A percentile compares a stretch with the other conserved stretches of the same genome.
phyloP scores from a whole-genome alignment of 2,329 filamentous ascomycete species.

The Xylariaceae sp. region DNA sequence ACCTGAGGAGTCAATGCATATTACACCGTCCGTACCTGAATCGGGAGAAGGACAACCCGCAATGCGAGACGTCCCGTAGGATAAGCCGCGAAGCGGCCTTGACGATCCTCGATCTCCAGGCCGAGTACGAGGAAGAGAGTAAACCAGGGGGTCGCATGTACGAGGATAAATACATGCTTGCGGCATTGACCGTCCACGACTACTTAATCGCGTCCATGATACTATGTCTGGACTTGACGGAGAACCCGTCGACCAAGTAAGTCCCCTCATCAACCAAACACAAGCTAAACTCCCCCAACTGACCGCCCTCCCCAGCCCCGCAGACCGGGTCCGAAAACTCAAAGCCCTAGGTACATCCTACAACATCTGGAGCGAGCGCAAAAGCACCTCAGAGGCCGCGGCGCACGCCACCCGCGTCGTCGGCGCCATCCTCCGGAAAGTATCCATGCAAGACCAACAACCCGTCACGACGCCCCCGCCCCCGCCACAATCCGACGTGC shows the following conservation, averaged over 20 bases:
- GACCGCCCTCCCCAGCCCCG: conserved; percentile 25
- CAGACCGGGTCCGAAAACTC: conserved; percentile 34
- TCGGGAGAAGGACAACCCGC: conserved; percentile 35
- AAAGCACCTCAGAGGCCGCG: conserved; percentile 38
- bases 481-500: conserved; percentile 26
- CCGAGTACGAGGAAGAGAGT: conserved; percentile 43
- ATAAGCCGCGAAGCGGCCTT: conserved; percentile 42
- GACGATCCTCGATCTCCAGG: conserved; percentile 42
- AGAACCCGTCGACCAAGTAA: conserved; percentile 37
- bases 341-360: conserved; percentile 38
- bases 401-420: conserved; percentile 40
- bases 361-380: conserved; percentile 39
- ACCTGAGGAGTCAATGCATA: conserved; percentile 45
- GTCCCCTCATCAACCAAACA: conserved; percentile 2
- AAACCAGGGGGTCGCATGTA: conserved; percentile 47
- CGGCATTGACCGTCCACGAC: conserved; percentile 49
- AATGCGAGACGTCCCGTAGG: conserved; percentile 37
- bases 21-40: conserved; percentile 46
- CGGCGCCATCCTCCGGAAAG: conserved; percentile 38
- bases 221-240: conserved; percentile 47
- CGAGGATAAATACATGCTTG: conserved; percentile 49
- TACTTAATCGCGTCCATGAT: conserved; percentile 58
- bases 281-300: background rate
- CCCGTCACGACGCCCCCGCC: conserved; percentile 19
- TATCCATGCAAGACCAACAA: conserved; percentile 31